Percentiles rank a stretch among this genome's conserved stretches.
Conservation (phyloP, 495 filamentous ascomycete genomes). For the Talaromyces ruber region DNA sequence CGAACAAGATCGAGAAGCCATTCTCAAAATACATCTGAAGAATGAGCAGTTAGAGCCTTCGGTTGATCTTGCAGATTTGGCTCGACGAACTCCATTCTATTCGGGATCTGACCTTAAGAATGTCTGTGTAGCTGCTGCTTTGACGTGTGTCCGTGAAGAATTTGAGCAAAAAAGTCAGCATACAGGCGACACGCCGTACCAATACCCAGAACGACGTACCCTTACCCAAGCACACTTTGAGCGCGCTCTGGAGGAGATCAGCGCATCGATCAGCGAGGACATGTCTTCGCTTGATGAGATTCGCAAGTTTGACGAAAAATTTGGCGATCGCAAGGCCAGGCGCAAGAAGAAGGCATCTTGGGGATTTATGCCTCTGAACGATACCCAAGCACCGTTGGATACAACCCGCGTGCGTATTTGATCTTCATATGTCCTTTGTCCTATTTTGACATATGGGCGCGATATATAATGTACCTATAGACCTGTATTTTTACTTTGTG, state of each 20-base stretch:
- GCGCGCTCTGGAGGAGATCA: conserved; percentile 80
- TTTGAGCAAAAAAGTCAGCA: conserved; percentile 53
- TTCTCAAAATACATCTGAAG: conserved; percentile 77
- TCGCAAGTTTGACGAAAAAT: conserved; percentile 92
- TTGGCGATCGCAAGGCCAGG: conserved; percentile 74
- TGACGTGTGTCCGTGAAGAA: conserved; percentile 82
- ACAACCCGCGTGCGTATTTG: conserved; percentile 33
- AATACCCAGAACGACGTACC: conserved; percentile 58
- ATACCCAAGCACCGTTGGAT: conserved; percentile 18
- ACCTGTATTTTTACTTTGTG: conserved; percentile 1
- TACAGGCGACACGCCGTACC: conserved; percentile 37
- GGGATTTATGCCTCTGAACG: conserved; percentile 29
- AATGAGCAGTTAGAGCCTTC: conserved; percentile 60
- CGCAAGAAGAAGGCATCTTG: conserved; percentile 48
- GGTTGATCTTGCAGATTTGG: conserved; percentile 63
- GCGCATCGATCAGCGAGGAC: conserved; percentile 88
- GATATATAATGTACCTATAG: background rate
- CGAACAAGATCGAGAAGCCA: conserved; percentile 64
- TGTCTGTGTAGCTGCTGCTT: conserved; percentile 78
- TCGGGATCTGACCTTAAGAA: conserved; percentile 97
- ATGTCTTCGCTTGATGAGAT: conserved; percentile 83
- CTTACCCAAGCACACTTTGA: conserved; percentile 66
- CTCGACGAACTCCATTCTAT: conserved; percentile 77
- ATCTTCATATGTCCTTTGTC: conserved; percentile 3
- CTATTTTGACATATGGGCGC: background rate